Conservation (phyloP, 2,329 filamentous ascomycete genomes). For the Ophiostoma perfectum region DNA sequence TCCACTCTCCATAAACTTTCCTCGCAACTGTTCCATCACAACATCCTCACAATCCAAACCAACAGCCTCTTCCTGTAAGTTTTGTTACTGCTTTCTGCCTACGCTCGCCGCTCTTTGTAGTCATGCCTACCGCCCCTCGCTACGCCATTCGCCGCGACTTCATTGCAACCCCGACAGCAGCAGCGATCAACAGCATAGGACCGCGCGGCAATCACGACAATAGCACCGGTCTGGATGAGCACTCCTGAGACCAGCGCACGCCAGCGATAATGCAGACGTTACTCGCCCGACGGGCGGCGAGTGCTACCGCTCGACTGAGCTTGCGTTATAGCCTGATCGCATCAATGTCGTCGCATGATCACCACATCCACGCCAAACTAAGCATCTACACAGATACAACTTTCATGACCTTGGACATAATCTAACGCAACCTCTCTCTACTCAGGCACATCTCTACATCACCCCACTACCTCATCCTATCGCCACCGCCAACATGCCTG, state of each 20-base stretch:
- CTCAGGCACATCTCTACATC: background rate
- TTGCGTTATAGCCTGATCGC: too few species aligned
- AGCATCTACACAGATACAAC: too few species aligned
- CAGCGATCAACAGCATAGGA: background rate
- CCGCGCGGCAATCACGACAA: background rate
- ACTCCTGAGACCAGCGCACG: too few species aligned
- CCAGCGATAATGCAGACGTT: too few species aligned
- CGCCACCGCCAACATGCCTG: slow-evolving; percentile 30
- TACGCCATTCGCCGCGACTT: background rate
- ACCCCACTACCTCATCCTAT: background rate
- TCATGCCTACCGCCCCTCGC: background rate
- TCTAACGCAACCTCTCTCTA: background rate
- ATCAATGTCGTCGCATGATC: too few species aligned
- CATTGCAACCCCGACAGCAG: background rate
- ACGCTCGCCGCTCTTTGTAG: background rate
- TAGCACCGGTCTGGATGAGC: too few species aligned
- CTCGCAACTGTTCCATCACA: background rate
- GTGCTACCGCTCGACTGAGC: too few species aligned
- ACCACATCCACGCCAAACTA: too few species aligned
- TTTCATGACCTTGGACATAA: too few species aligned
- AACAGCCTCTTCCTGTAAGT: background rate
- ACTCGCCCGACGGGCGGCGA: too few species aligned
- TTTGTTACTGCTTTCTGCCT: background rate
- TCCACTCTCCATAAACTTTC: background rate
- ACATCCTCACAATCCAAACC: background rate